Evolutionary conservation across 306 rosid species (phyloP), one percentile per base, ranked within the genome.

Genomic region (Medicago ruthenica): DNA sequence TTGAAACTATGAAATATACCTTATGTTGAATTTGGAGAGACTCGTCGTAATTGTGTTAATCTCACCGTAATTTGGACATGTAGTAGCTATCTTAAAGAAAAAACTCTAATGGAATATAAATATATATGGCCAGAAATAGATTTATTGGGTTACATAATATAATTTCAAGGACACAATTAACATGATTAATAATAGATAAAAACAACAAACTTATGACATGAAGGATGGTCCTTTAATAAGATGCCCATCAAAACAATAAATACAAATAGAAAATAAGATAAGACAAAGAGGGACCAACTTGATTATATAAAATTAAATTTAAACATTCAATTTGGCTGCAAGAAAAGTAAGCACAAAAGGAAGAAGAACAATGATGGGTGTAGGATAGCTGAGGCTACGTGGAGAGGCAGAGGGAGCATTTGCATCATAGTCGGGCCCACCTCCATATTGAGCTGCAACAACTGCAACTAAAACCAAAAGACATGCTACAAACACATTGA

Each of bases 361-460:
- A 14, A 84, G 20, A 41, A 85, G 8, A 8, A 75, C 68, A 64
- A 77, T 40, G 31, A 76, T 69, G 57, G 84, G 8, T n/a, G 87
- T 74, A 44, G 91, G 79, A 54, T 17, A 67, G 40, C 82, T 63
- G 9, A 83, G 62, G 85, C 31, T 67, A 58, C 70, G 58, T 17
- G 70, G 79, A 68, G 81, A 72, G 62, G 59, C 50, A 36, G 62
- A 51, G 3, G 84, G 57, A 1, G 44, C 13, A 16, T 80, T 67
- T 31, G 70, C 66, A 40, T 3, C 74, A 63, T 20, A 0, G 54
- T 18, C 39, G 1, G 74, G 0, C 0, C 70, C 75, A 1, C 44
- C 74, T 9, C 78, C 85, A 76, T 82, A 82, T 71, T 82, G 88
- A 13, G 85, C 90, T 1, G 84, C 75, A 75, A 34, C 83, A 36